Base-by-base conservation (phyloP, 306 rosid species). In the Argentina anserina region DNA sequence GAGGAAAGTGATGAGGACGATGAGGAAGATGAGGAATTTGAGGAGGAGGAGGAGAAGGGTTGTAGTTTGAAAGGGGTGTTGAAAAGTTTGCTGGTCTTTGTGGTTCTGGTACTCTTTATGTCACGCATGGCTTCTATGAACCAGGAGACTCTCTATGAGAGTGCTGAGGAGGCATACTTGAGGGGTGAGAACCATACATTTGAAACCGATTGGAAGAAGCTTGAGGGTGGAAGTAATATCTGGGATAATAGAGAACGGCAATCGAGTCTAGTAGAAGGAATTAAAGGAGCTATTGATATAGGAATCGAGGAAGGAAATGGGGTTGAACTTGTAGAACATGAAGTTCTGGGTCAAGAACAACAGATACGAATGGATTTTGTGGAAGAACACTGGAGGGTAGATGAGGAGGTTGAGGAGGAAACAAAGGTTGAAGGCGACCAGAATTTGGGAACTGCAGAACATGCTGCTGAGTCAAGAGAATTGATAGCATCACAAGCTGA, bases 31-130 rank as follows among this genome's bases (percentile, higher is more conserved):
- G 88, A 59, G 42, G 85, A 39, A 65, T 45, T 31, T 31, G 65
- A 68, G 67, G 63, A 69, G 67, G 81, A 63, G 62, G 75, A 62
- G 11, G 71, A 42, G 53, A 77, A 36, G 53, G 61, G 65, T 20
- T 60, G 87, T 64, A 69, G 25, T 49, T 43, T 64, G 28, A 72
- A 82, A 77, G 74, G 78, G 60, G 55, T 69, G 6, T 28, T 85
- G 15, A 75, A 78, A 46, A 21, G 64, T 70, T 15, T 75, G 75
- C 23, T 78, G 50, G 9, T 79, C 20, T 25, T 69, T 9, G 42
- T 39, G 67, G 55, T 55, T 78, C 15, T 81, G 13, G 73, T 78
- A 33, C 33, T 81, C 14, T 59, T 52, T 49, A 60, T 76, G 40
- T 49, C 67, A 17, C 77, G 64, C 40, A 52, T 83, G 26, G 52